phyloP scores from a whole-genome alignment of 139 green algal species.

The Astrephomene gubernaculifera region DNA sequence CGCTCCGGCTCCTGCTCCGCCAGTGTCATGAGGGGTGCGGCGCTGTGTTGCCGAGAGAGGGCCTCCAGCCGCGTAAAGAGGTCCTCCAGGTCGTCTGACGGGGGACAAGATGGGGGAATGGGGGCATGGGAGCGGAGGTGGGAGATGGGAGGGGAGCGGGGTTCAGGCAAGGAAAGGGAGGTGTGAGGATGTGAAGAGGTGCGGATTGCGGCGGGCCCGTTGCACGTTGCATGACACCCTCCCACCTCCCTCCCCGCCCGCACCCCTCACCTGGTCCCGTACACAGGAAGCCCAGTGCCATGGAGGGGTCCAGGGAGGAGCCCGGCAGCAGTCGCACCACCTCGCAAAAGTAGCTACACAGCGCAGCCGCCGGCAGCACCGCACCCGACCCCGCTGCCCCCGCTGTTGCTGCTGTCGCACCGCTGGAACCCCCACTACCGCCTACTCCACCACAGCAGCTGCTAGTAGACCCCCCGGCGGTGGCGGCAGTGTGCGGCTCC shows the following conservation, averaged over 20 bases:
- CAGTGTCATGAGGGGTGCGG: slow-evolving; percentile 72
- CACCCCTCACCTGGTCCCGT: slow-evolving; percentile 36
- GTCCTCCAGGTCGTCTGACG: slow-evolving; percentile 67
- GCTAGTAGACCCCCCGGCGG: background rate
- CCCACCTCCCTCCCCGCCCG: background rate
- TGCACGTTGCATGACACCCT: background rate
- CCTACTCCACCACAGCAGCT: background rate
- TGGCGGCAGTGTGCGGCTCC: background rate
- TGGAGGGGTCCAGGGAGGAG: slow-evolving; percentile 82
- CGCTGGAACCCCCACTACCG: too few relatives aligned
- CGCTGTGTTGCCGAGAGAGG: slow-evolving; percentile 52
- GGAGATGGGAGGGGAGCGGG: too few relatives aligned
- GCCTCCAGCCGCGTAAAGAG: slow-evolving; percentile 59
- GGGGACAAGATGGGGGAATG: too few relatives aligned
- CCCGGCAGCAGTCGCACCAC: slow-evolving; percentile 72
- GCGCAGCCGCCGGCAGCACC: background rate
- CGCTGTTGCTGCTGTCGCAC: background rate
- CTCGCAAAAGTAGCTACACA: slow-evolving; percentile 55
- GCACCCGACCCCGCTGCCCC: background rate
- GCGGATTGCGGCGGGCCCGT: too few relatives aligned
- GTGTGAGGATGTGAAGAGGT: too few relatives aligned
- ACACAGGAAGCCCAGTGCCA: slow-evolving; percentile 91
- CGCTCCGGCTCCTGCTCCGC: background rate
- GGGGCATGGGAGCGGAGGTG: too few relatives aligned
- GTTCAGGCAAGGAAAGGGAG: too few relatives aligned